A percentile compares a stretch with the other conserved stretches of the same genome.
phyloP scores from a whole-genome alignment of 2,329 filamentous ascomycete species.

The Thelonectria olida region DNA sequence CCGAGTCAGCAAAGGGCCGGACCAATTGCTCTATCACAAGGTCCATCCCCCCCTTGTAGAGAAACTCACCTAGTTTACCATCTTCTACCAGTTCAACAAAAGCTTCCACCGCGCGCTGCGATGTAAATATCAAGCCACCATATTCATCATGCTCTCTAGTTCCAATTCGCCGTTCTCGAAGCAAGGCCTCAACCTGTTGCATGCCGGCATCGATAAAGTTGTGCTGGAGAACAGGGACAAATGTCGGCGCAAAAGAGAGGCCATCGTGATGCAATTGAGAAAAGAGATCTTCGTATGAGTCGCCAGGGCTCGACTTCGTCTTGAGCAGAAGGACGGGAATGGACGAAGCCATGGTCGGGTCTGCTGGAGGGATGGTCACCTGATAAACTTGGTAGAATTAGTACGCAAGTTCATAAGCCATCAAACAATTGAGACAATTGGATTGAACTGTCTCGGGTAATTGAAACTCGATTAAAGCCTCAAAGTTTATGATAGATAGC shows the following conservation, averaged over 20 bases:
- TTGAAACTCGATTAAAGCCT: neutral
- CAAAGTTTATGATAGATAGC: neutral
- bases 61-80: slow-evolving; percentile 49
- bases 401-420: slow-evolving; percentile 1
- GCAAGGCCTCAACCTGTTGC: slow-evolving; percentile 58
- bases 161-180: slow-evolving; percentile 56
- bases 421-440: neutral
- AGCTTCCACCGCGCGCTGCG: slow-evolving; percentile 83
- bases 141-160: slow-evolving; percentile 56
- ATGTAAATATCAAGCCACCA: slow-evolving; percentile 85
- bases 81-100: slow-evolving; percentile 72
- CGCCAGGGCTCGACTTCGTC: slow-evolving; percentile 75
- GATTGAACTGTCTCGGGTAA: neutral
- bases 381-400: slow-evolving; percentile 22
- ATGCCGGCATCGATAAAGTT: slow-evolving; percentile 70
- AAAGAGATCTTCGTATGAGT: slow-evolving; percentile 78
- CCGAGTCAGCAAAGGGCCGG: neutral
- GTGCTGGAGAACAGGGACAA: slow-evolving; percentile 82
- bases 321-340: slow-evolving; percentile 76
- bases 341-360: slow-evolving; percentile 24
- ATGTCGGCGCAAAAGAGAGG: slow-evolving; percentile 67
- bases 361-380: neutral
- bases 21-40: no score
- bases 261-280: slow-evolving; percentile 47
- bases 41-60: neutral